A percentile compares a stretch with the other conserved stretches of the same genome.
phyloP scores from a whole-genome alignment of 768 basidiomycete genomes.

The Gymnopilus dilepis region DNA sequence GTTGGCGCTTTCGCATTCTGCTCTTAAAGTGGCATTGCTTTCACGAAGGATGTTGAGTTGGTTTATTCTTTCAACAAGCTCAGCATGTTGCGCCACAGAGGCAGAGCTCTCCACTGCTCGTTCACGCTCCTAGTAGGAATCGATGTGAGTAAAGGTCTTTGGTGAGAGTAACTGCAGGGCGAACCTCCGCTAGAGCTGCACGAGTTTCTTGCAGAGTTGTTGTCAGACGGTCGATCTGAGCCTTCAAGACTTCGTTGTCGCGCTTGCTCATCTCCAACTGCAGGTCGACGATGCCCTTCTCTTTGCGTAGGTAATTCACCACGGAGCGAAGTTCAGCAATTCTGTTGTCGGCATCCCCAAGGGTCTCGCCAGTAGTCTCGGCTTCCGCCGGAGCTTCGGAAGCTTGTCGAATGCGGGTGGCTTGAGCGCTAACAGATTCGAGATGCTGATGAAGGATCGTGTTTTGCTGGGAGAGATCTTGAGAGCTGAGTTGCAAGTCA shows the following conservation, averaged over 20 bases:
- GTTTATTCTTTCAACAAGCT: conserved; percentile 85
- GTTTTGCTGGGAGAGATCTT: conserved; percentile 80
- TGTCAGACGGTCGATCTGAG: conserved; percentile 75
- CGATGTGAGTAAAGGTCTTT: conserved; percentile 1
- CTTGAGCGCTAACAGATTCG: conserved; percentile 83
- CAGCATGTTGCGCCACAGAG: conserved; percentile 80
- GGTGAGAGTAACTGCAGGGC: neutral
- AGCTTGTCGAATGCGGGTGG: conserved; percentile 77
- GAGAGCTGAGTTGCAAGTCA: conserved; percentile 49
- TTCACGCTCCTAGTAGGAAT: conserved; percentile 70
- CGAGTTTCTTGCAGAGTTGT: conserved; percentile 75
- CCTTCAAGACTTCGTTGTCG: conserved; percentile 75
- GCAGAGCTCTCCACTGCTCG: conserved; percentile 71
- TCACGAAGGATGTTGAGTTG: conserved; percentile 86
- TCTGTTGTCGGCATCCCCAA: conserved; percentile 64
- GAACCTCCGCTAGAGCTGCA: conserved; percentile 71
- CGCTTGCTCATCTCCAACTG: conserved; percentile 81
- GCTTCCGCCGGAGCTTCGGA: conserved; percentile 54
- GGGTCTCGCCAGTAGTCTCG: conserved; percentile 42
- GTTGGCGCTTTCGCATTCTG: conserved; percentile 73
- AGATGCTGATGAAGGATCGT: conserved; percentile 80
- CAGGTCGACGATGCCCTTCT: conserved; percentile 91
- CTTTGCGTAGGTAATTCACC: conserved; percentile 82
- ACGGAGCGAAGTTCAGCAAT: conserved; percentile 77
- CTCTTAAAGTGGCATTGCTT: conserved; percentile 84